Base-by-base conservation (phyloP, 2,329 filamentous ascomycete genomes). In the Mollisia scopiformis region DNA sequence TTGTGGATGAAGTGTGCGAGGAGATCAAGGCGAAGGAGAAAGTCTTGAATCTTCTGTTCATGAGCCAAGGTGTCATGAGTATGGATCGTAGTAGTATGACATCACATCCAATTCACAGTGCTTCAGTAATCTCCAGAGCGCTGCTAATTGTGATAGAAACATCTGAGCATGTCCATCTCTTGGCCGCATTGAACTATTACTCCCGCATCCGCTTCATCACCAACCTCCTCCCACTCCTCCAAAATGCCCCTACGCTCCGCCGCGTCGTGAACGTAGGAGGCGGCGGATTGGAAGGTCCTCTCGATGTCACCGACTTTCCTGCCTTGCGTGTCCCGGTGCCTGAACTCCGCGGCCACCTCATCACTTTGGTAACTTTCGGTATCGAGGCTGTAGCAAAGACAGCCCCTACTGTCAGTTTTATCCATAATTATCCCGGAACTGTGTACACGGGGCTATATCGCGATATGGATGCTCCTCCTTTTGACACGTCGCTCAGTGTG, bases 151-250 rank as follows among this genome's bases (percentile, higher is more conserved):
- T 13, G 43, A 35, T 28, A 69, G 84, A 86, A 63, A 87, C 85
- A 0, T 57, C 74, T 0, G 86, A 89, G 69, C 81, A 81, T 1
- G 73, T 89, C 1, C 78, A 83, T 52, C 73, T 77, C 21, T 75
- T 79, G 31, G 76, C 79, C 23, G 76, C 80, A 5, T 75, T 88
- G 11, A 75, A 75, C 8, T 82, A 83, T 72, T 87, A 88, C 72
- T 76, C 81, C 1, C 85, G 86, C 14, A 76, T 82, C 55, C 82
- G 83, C 41, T 83, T 88, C 68, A 76, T 82, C 14, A 58, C 77
- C 54, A 84, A 85, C 55, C 78, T 89, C 0, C 78, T 88, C 13
- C 85, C 86, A 0, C 76, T 82, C 0, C 75, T 89, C 1, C 51
- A 59, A 33, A 78, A 81, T 0, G 64, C 75, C 0, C 62, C 72